phyloP scores from a whole-genome alignment of 2,329 filamentous ascomycete genomes.

The Aspergillus caelatus region DNA sequence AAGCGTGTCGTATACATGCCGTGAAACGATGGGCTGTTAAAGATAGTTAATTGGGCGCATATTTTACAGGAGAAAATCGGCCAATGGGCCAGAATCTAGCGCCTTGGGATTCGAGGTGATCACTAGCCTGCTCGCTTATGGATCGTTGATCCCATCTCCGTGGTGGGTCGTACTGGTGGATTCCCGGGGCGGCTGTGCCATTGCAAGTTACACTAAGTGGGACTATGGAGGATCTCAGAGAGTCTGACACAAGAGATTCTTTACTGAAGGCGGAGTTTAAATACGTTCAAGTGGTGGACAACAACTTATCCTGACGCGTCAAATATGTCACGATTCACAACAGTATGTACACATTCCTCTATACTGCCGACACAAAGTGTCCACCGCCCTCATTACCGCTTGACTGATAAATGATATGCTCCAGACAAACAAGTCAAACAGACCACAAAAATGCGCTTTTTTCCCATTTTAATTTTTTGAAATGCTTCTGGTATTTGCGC shows the following conservation, averaged over 20 bases:
- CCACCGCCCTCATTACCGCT: neutral
- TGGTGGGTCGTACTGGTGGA: neutral
- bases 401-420: no score
- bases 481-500: neutral
- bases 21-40: neutral
- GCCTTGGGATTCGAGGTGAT: neutral
- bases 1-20: neutral
- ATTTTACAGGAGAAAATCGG: neutral
- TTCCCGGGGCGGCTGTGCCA: neutral
- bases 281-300: neutral
- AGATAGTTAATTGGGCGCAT: neutral
- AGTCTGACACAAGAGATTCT: neutral
- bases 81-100: neutral
- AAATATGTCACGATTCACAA: no score
- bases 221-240: neutral
- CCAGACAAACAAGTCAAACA: neutral
- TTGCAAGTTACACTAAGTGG: neutral
- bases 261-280: neutral
- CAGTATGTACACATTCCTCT: no score
- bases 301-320: neutral
- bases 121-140: neutral
- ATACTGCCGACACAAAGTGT: neutral
- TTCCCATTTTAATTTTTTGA: neutral
- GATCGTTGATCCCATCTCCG: neutral
- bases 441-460: neutral